Base-by-base conservation (phyloP, 768 basidiomycete genomes). In the Tylopilus plumbeoviolaceoides region DNA sequence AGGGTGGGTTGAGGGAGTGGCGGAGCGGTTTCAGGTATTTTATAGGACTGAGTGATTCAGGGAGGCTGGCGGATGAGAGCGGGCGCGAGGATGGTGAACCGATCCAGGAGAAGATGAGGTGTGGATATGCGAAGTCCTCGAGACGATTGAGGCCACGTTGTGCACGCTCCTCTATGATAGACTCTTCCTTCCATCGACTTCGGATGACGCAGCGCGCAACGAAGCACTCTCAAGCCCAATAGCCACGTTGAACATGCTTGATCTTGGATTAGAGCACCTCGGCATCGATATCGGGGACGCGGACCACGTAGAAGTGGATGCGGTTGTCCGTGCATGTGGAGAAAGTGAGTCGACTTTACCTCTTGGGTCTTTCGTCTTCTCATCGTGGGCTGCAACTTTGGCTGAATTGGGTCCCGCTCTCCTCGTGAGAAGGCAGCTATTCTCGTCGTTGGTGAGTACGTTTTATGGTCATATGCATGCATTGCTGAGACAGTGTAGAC, bases 361-460 rank as follows among this genome's bases (percentile, higher is more conserved):
- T 23, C 18, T 48, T 41, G 4, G 31, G 7, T 28, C 5, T 31
- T 15, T 33, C 71, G 74, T 18, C 66, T 57, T 59, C 78, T 31
- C 70, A 56, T 25, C n/a, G 30, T 11, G 33, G 31, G 33, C n/a
- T 36, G 14, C 55, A 86, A 83, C 79, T 7, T 67, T 87, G 23
- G 74, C 77, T 35, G 74, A 75, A 36, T 70, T n/a, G 10, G 77
- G 82, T 43, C 63, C 48, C 72, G 80, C 35, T 79, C 82, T 7
- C 93, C 97, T 0, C 78, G 75, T 2, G 86, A 89, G 53, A 98
- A 98, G 66, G 83, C 87, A 2, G 79, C 82, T 2, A 73, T 92
- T 9, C 74, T 99, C 18, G 89, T 97, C 18, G 94, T 95, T 53
- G 90, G 91, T 92, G n/a, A n/a, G n/a, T n/a, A n/a, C n/a, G n/a